Evolutionary conservation across 2,329 filamentous ascomycete genomes (phyloP).

Genomic region (Clathrospora elynae): DNA sequence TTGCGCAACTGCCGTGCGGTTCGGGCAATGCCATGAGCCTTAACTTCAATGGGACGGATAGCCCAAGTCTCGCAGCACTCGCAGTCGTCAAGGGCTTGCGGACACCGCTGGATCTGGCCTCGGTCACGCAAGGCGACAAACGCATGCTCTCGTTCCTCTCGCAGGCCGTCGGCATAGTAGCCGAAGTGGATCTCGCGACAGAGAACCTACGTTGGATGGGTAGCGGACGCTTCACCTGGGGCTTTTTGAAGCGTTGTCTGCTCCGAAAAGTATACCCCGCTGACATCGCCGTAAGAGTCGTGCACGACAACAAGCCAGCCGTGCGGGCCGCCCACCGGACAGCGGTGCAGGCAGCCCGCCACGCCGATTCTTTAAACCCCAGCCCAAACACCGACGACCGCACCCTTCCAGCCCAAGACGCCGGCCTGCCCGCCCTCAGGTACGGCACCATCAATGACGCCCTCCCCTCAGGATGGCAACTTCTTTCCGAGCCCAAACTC

Average conservation of each 20-base stretch:
- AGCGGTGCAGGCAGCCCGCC: conserved; percentile 34
- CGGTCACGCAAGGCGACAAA: conserved; percentile 78
- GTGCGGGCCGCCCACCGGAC: conserved; percentile 76
- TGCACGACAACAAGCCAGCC: conserved; percentile 72
- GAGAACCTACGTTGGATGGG: conserved; percentile 96
- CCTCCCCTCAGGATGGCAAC: conserved; percentile 77
- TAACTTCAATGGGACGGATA: conserved; percentile 83
- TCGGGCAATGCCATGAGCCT: conserved; percentile 93
- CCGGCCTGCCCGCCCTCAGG: conserved; percentile 69
- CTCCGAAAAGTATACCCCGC: conserved; percentile 82
- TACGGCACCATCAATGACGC: conserved; percentile 82
- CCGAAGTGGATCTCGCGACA: conserved; percentile 86
- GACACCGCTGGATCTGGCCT: conserved; percentile 84
- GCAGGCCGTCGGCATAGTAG: conserved; percentile 86
- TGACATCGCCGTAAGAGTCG: conserved; percentile 84
- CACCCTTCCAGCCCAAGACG: conserved; percentile 22
- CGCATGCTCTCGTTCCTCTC: conserved; percentile 87
- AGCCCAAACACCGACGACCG: conserved; percentile 34
- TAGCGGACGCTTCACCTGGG: conserved; percentile 79
- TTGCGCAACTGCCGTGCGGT: conserved; percentile 88
- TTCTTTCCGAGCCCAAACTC: conserved; percentile 74
- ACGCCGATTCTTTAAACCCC: too few relatives aligned
- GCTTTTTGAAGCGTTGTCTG: conserved; percentile 78
- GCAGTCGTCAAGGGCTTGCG: conserved; percentile 84
- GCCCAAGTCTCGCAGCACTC: conserved; percentile 75